These are phyloP conservation scores for Epicoccum sorghinum DNA, from an alignment of 2,329 filamentous ascomycete species.

Conservation along the genomic window DNA sequence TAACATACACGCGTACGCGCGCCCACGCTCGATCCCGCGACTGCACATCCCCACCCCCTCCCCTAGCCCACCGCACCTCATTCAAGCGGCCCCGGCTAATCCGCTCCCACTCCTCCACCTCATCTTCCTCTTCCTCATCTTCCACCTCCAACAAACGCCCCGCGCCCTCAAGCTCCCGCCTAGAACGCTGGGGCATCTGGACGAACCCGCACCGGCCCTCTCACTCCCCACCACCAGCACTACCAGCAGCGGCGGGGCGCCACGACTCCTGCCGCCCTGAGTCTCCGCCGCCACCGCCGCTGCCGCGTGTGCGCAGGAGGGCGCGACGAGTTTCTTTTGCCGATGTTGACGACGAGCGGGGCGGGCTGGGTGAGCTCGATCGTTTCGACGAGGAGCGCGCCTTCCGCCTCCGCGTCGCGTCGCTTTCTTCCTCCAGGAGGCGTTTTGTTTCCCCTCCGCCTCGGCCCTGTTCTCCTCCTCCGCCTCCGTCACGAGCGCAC, in stretches of 20 bases:
- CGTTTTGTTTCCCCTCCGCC: neutral
- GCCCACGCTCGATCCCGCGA: conserved; percentile 29
- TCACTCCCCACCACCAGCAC: neutral
- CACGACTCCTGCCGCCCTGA: neutral
- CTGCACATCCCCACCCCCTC: conserved; percentile 23
- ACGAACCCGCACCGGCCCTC: conserved; percentile 10
- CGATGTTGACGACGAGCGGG: conserved; percentile 1
- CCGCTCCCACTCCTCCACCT: conserved; percentile 35
- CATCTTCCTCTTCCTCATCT: no score
- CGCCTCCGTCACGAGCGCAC: neutral
- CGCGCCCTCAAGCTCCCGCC: conserved; percentile 27
- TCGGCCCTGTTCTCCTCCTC: neutral
- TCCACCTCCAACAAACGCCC: neutral
- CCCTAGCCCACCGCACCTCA: conserved; percentile 30
- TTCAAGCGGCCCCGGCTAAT: conserved; percentile 31
- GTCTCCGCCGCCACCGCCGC: neutral
- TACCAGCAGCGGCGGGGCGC: no score
- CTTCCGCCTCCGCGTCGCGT: conserved; percentile 27
- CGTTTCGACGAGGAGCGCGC: conserved; percentile 24
- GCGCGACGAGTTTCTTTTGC: conserved; percentile 12
- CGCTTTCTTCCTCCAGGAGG: neutral
- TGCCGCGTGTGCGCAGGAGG: neutral
- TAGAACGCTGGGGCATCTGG: conserved; percentile 43
- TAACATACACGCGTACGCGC: conserved; percentile 31
- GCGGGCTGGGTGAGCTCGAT: neutral